A percentile compares a stretch with the other conserved stretches of the same genome.
phyloP scores from a whole-genome alignment of 2,329 filamentous ascomycete species.

The Byssoonygena ceratinophila region DNA sequence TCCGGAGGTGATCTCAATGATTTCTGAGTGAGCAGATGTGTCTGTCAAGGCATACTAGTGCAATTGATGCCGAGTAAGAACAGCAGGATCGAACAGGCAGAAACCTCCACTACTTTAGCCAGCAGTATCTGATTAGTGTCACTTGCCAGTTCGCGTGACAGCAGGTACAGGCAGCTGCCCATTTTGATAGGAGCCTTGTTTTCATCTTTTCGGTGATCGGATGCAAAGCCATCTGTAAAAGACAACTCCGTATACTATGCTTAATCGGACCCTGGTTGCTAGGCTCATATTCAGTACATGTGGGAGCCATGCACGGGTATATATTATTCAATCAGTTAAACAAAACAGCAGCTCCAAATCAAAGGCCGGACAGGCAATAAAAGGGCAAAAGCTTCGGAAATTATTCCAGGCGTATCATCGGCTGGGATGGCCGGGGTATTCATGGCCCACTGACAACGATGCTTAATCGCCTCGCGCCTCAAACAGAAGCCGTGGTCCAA shows the following conservation, averaged over 20 bases:
- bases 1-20: neutral
- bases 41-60: neutral
- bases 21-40: neutral
- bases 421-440: neutral
- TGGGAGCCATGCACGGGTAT: slow-evolving; percentile 2
- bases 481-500: slow-evolving; percentile 8
- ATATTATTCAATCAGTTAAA: neutral
- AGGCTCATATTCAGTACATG: neutral
- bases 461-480: slow-evolving; percentile 12
- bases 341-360: neutral
- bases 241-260: neutral
- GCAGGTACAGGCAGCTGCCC: neutral
- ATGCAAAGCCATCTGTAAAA: neutral
- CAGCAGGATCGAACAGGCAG: neutral
- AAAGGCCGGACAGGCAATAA: neutral
- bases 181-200: neutral
- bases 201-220: neutral
- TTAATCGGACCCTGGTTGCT: neutral
- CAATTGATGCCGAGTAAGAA: neutral
- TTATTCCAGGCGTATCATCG: slow-evolving; percentile 2
- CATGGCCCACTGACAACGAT: neutral
- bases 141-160: neutral
- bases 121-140: neutral
- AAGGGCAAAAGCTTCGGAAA: neutral
- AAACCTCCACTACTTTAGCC: neutral